phyloP scores from a whole-genome alignment of 1,284 basidiomycete genomes.

The Ustanciosporium gigantosporum region DNA sequence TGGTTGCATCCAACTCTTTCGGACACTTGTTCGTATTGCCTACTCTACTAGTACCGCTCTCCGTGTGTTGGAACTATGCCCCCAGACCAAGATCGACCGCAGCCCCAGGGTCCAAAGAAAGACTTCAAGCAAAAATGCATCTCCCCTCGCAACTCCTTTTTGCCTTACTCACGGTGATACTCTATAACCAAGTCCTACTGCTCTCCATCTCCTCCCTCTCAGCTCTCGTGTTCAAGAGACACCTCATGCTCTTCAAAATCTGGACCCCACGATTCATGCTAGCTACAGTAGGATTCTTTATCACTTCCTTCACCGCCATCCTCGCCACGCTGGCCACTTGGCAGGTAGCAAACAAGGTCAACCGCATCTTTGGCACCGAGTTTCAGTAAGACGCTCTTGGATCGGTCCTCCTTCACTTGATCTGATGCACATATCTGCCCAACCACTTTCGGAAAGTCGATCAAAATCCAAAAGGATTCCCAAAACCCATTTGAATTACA shows the following conservation, averaged over 20 bases:
- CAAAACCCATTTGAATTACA: background rate
- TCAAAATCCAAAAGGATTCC: no score
- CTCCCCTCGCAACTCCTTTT: conserved; percentile 57
- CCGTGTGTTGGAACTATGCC: conserved; percentile 86
- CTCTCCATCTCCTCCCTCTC: conserved; percentile 66
- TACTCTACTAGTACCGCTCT: conserved; percentile 70
- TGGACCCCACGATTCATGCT: conserved; percentile 93
- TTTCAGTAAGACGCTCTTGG: conserved; percentile 22
- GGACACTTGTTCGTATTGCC: conserved; percentile 72
- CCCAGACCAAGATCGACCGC: conserved; percentile 62
- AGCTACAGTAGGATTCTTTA: conserved; percentile 66
- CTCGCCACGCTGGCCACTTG: conserved; percentile 42
- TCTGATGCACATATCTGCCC: no score
- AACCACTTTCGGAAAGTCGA: no score
- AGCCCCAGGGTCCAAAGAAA: background rate
- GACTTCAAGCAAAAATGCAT: conserved; percentile 1
- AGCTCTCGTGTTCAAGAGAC: conserved; percentile 75
- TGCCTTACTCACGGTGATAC: conserved; percentile 69
- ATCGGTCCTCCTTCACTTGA: no score
- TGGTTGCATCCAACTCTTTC: conserved; percentile 81
- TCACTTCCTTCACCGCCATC: conserved; percentile 63
- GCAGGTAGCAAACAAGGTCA: conserved; percentile 37
- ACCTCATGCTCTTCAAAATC: conserved; percentile 99
- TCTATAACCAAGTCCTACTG: conserved; percentile 71
- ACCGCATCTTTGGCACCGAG: conserved; percentile 32